These are phyloP conservation scores for Amanita brunnescens DNA, from an alignment of 768 basidiomycete genomes.

Conservation along the genomic window DNA sequence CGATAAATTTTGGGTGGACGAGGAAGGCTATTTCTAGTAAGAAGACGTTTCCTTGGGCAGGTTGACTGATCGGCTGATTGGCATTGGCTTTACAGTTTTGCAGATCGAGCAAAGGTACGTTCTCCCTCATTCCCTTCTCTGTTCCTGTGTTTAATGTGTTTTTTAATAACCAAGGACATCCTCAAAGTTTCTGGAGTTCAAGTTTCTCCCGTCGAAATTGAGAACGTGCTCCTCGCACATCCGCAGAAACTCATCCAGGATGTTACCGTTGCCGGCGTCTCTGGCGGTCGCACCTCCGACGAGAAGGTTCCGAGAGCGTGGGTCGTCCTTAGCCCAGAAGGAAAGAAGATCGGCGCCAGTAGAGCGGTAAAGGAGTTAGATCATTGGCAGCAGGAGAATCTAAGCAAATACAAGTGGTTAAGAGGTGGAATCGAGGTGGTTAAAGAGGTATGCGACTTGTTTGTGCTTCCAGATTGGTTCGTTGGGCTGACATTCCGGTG, in stretches of 20 bases:
- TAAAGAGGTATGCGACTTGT: constrained; percentile 36
- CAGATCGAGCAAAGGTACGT: constrained; percentile 65
- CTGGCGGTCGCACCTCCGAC: constrained; percentile 58
- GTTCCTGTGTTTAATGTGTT: not conserved
- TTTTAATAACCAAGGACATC: constrained; percentile 49
- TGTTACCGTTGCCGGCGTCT: constrained; percentile 65
- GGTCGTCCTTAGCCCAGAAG: constrained; percentile 55
- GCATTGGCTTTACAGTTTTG: constrained; percentile 38
- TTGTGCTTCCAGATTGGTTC: constrained; percentile 6
- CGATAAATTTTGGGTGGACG: constrained; percentile 56
- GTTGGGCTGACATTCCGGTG: not conserved
- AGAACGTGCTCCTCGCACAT: constrained; percentile 52
- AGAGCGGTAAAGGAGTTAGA: constrained; percentile 41
- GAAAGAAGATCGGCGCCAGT: constrained; percentile 37
- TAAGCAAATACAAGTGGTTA: constrained; percentile 73
- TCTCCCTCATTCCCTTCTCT: not conserved
- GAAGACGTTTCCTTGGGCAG: constrained; percentile 15
- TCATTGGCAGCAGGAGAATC: constrained; percentile 48
- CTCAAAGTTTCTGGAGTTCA: constrained; percentile 75
- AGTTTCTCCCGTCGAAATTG: constrained; percentile 76
- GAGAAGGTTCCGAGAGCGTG: constrained; percentile 75
- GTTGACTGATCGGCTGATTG: not conserved
- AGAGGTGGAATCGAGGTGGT: constrained; percentile 65
- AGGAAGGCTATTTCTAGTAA: constrained; percentile 58
- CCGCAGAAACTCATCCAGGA: constrained; percentile 56